Evolutionary conservation across 2,329 filamentous ascomycete genomes (phyloP).

Genomic region (Pseudogymnoascus sp.): DNA sequence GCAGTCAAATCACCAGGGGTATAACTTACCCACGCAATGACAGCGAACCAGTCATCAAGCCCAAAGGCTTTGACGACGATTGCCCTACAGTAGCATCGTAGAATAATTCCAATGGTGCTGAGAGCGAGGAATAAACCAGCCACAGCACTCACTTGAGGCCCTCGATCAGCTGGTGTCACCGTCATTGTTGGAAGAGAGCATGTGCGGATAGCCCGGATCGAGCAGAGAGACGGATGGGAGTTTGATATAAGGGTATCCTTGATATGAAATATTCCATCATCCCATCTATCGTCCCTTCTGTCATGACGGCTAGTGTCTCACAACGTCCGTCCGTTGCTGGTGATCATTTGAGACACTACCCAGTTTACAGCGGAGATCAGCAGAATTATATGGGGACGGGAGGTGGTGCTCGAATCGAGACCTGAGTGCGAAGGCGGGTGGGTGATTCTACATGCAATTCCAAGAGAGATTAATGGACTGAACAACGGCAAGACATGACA

Average conservation of each 20-base stretch:
- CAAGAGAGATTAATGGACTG: not conserved
- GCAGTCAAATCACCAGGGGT: not conserved
- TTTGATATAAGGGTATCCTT: not conserved
- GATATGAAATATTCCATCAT: not conserved
- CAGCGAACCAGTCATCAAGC: slow-evolving; percentile 40
- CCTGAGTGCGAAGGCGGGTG: not conserved
- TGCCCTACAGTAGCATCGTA: slow-evolving; percentile 38
- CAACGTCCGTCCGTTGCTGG: not conserved
- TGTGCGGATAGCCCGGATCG: not conserved
- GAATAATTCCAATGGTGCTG: slow-evolving; percentile 30
- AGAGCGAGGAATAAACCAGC: slow-evolving; percentile 27
- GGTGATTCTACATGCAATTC: not conserved
- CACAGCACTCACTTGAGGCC: slow-evolving; percentile 13
- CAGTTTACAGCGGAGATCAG: not conserved
- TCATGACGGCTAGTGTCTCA: not conserved
- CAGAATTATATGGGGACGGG: not conserved
- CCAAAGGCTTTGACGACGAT: slow-evolving; percentile 35
- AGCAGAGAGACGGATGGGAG: not conserved
- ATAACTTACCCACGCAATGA: slow-evolving; percentile 35
- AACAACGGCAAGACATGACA: not conserved
- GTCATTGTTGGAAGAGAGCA: not conserved
- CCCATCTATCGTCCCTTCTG: not conserved
- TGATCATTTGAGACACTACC: not conserved
- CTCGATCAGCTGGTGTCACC: slow-evolving; percentile 1
- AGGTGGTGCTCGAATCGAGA: not conserved